phyloP scores from a whole-genome alignment of 164 flowering plant genomes.

The Dillenia suffruticosa region DNA sequence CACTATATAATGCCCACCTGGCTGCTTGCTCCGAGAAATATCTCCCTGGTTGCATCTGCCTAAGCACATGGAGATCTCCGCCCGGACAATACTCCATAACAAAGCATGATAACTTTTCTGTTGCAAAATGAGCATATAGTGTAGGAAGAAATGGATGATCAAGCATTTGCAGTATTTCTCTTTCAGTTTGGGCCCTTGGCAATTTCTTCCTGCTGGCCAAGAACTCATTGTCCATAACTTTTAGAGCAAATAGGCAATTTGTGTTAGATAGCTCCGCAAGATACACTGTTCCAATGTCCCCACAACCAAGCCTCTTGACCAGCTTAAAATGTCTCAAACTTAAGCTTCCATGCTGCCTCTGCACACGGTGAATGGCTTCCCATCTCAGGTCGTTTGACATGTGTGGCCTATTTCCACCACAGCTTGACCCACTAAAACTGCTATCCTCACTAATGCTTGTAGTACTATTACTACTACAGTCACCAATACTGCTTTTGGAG shows the following conservation, averaged over 20 bases:
- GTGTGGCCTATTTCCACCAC: conserved; percentile 70
- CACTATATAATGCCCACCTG: conserved; percentile 33
- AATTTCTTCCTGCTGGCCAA: conserved; percentile 57
- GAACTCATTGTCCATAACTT: conserved; percentile 79
- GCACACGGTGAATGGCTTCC: conserved; percentile 59
- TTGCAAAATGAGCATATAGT: conserved; percentile 60
- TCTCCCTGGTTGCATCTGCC: conserved; percentile 64
- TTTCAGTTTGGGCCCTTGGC: conserved; percentile 72
- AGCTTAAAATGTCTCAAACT: conserved; percentile 65
- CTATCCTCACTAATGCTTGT: conserved; percentile 80
- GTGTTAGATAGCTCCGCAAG: conserved; percentile 71
- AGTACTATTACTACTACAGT: conserved; percentile 58
- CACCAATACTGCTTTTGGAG: conserved; percentile 82
- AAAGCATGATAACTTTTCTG: conserved; percentile 68
- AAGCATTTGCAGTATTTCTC: conserved; percentile 69
- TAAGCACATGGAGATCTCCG: conserved; percentile 82
- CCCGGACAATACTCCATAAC: conserved; percentile 94
- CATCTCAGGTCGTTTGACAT: conserved; percentile 87
- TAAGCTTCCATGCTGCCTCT: conserved; percentile 52
- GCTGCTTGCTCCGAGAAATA: conserved; percentile 73
- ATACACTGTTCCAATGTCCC: conserved; percentile 88
- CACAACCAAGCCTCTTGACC: conserved; percentile 74
- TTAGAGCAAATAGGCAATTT: conserved; percentile 71
- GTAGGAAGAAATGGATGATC: conserved; percentile 97
- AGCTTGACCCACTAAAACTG: conserved; percentile 50